Base-by-base conservation (phyloP, 192 early-diverging fungal species). In the Ramicandelaber brevisporus region DNA sequence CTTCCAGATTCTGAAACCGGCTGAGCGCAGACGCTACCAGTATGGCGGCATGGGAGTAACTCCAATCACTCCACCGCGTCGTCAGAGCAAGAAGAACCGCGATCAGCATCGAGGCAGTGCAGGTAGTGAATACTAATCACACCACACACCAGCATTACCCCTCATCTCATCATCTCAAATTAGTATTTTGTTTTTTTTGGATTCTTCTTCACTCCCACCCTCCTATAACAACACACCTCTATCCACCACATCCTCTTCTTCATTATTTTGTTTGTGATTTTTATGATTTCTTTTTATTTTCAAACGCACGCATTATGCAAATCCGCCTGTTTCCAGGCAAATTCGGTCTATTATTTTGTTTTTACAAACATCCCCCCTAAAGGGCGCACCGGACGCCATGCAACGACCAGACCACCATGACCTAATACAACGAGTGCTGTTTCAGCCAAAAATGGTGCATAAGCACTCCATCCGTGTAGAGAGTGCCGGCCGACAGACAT, bases 1-100 rank as follows among this genome's bases (percentile, higher is more conserved):
- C 14, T 81, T 81, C 63, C 73, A 81, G 79, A 93, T 93, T 42
- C 53, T 93, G 35, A 93, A 93, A 40, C 87, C 87, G 28, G 89
- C 89, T 17, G 89, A 90, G 43, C 80, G 80, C 62, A 80, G 80
- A 48, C 57, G 58, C 45, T 78, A 74, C 42, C 46, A 52, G 13
- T 78, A 80, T 46, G 74, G 70, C 13, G 72, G 63, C 7, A 55
- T 65, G 46, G 49, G 57, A 18, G 68, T 68, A 27, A 53, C 65
- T 32, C 69, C 71, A 21, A 65, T 76, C 21, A 76, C 76, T 34
- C 71, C 74, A 12, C 73, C 68, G 38, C 61, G 73, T 25, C 71
- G 63, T 33, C 57, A 65, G 36, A 67, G 65, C 46, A 67, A 67
- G 49, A 65, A 55, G 29, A n/a, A n/a, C n/a, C n/a, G n/a, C n/a